These are phyloP conservation scores for Cicer judaicum DNA, from an alignment of 306 rosid species.

Conservation along the genomic window DNA sequence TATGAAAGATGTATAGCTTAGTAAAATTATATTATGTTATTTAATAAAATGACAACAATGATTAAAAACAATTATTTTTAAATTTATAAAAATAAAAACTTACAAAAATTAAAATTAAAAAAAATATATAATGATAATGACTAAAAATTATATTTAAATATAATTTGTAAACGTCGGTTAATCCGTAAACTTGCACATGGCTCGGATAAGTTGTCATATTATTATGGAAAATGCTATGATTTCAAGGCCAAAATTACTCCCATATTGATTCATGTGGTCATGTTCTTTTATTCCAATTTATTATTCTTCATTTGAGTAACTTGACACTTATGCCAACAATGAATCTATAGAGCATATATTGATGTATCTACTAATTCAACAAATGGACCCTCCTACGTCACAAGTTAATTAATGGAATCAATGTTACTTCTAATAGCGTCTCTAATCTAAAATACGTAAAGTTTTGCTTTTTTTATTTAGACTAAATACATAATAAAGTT, in stretches of 20 bases:
- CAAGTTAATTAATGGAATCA: neutral
- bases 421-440: constrained; percentile 15
- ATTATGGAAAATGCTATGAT: constrained; percentile 14
- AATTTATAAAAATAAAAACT: too few species aligned
- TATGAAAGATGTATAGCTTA: too few species aligned
- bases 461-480: neutral
- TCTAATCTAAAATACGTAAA: neutral
- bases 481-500: constrained; percentile 11
- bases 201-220: constrained; percentile 5
- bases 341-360: constrained; percentile 10
- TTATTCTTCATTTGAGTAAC: neutral
- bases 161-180: too few species aligned
- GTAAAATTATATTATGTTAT: too few species aligned
- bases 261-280: constrained; percentile 1
- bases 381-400: constrained; percentile 34
- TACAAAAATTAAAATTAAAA: too few species aligned
- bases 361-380: neutral
- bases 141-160: too few species aligned
- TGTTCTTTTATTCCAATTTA: constrained; percentile 1
- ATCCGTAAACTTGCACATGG: neutral
- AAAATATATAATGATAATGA: too few species aligned
- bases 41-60: too few species aligned
- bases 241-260: constrained; percentile 6
- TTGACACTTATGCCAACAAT: constrained; percentile 35
- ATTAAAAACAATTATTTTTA: too few species aligned